Conservation (phyloP, 345 rosid species). For the Microcos paniculata region DNA sequence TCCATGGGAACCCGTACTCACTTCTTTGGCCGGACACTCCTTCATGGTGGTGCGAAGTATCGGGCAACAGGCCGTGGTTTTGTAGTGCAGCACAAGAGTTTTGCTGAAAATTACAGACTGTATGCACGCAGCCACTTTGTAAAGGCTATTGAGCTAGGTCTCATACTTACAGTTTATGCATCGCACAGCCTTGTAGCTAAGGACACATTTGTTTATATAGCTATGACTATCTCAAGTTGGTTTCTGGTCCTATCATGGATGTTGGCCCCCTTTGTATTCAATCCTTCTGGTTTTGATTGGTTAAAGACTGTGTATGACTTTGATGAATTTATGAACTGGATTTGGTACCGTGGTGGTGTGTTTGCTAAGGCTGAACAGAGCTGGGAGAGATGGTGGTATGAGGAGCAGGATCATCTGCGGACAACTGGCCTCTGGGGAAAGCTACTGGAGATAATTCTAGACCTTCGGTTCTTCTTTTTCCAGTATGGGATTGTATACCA, state of each 20-base stretch:
- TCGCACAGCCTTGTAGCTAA: constrained; percentile 55
- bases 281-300: constrained; percentile 71
- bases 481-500: constrained; percentile 70
- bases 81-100: constrained; percentile 91
- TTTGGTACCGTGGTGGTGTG: constrained; percentile 66
- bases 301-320: constrained; percentile 68
- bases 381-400: constrained; percentile 80
- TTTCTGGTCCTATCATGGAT: constrained; percentile 64
- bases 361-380: constrained; percentile 68
- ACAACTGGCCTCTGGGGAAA: constrained; percentile 67
- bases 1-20: constrained; percentile 97
- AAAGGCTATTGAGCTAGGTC: constrained; percentile 67
- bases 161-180: constrained; percentile 64
- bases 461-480: constrained; percentile 71
- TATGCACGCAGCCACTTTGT: constrained; percentile 71
- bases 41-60: constrained; percentile 98
- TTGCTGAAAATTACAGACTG: constrained; percentile 70
- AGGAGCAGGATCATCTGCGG: constrained; percentile 74
- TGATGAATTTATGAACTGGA: constrained; percentile 81
- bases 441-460: constrained; percentile 53
- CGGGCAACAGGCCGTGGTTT: constrained; percentile 98
- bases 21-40: constrained; percentile 92
- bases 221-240: constrained; percentile 71
- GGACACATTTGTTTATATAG: constrained; percentile 59
- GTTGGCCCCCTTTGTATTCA: constrained; percentile 70